A percentile compares a stretch with the other conserved stretches of the same genome.
These are phyloP conservation scores for Pseudogymnoascus sp. DNA, from an alignment of 2,329 filamentous ascomycete species.

Conservation along the genomic window DNA sequence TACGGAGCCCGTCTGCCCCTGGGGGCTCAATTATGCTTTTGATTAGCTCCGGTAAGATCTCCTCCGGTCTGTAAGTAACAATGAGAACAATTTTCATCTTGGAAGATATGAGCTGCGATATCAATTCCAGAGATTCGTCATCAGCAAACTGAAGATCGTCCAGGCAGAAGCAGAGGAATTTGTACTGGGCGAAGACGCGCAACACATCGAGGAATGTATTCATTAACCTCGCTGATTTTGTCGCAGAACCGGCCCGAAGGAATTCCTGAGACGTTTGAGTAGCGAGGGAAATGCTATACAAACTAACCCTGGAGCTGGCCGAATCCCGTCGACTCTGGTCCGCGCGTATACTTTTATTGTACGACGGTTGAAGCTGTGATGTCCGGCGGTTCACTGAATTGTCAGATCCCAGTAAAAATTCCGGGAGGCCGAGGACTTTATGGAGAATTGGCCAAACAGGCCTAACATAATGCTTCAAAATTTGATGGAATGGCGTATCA, in stretches of 20 bases:
- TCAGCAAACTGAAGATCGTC: constrained; percentile 91
- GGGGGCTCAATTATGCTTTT: constrained; percentile 46
- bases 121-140: constrained; percentile 74
- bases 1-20: constrained; percentile 44
- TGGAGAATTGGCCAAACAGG: constrained; percentile 59
- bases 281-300: constrained; percentile 29
- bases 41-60: constrained; percentile 49
- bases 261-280: constrained; percentile 52
- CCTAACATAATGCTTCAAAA: constrained; percentile 53
- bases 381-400: constrained; percentile 1
- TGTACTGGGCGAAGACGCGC: constrained; percentile 71
- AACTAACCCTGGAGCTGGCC: constrained; percentile 23
- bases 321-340: constrained; percentile 23
- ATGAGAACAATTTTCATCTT: constrained; percentile 77
- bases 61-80: constrained; percentile 65
- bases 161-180: constrained; percentile 79
- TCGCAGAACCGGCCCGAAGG: constrained; percentile 48
- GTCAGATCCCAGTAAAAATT: constrained; percentile 54
- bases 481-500: constrained; percentile 54
- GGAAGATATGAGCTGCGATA: constrained; percentile 69
- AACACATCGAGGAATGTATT: constrained; percentile 84
- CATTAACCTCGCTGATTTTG: constrained; percentile 66
- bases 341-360: constrained; percentile 25
- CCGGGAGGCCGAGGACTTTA: constrained; percentile 53
- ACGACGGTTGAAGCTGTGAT: constrained; percentile 18